phyloP scores from a whole-genome alignment of 2,329 filamentous ascomycete species.

The Fusarium sp. region DNA sequence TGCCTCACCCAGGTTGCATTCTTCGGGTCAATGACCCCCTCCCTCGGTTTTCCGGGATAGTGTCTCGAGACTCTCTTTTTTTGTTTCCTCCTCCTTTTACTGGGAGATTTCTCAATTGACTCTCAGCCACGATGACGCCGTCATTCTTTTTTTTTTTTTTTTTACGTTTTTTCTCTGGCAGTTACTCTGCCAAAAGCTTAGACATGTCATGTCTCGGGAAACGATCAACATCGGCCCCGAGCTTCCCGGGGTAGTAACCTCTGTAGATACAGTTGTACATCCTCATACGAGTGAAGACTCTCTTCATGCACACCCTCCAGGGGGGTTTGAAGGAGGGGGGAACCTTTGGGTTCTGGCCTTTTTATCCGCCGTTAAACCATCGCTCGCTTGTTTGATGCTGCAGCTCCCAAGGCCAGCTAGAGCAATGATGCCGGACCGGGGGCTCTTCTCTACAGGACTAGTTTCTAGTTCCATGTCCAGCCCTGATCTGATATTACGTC shows the following conservation, averaged over 20 bases:
- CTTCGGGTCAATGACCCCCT: constrained; percentile 30
- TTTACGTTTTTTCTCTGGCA: background rate
- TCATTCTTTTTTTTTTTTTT: background rate
- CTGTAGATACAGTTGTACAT: constrained; percentile 1
- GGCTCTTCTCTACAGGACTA: background rate
- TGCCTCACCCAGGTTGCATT: constrained; percentile 23
- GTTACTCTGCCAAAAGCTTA: background rate
- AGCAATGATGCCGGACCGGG: constrained; percentile 9
- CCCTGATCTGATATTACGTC: constrained; percentile 40
- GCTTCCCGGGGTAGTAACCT: constrained; percentile 17
- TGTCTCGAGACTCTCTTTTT: constrained; percentile 6
- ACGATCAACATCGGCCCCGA: constrained; percentile 31
- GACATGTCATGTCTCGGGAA: constrained; percentile 8
- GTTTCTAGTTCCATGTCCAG: constrained; percentile 17
- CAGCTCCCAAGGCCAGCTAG: background rate
- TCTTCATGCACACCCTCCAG: constrained; percentile 23
- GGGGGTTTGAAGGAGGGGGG: constrained; percentile 12
- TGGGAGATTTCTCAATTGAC: background rate
- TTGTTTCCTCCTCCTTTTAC: background rate
- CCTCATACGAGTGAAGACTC: background rate
- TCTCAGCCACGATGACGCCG: background rate
- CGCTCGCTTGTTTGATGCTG: background rate
- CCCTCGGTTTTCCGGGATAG: constrained; percentile 6
- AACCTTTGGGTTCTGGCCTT: constrained; percentile 15
- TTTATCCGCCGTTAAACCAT: constrained; percentile 30